A percentile compares a stretch with the other conserved stretches of the same genome.
Conservation (phyloP, 805 yeast genomes). For the Grigorovia transvaalensis region DNA sequence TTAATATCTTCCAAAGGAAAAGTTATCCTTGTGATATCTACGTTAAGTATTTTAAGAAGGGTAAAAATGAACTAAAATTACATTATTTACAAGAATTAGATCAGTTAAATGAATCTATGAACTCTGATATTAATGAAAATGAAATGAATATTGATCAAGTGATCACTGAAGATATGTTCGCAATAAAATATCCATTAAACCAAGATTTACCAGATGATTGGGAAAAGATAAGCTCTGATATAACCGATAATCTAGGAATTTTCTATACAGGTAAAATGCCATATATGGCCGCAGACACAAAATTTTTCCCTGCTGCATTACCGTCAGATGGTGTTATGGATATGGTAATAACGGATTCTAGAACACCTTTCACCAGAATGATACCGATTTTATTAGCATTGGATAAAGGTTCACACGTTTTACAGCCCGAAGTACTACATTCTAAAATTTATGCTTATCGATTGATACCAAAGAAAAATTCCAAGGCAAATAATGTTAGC, state of each 20-base stretch:
- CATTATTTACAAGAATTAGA: slow-evolving; percentile 34
- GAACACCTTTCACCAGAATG: slow-evolving; percentile 46
- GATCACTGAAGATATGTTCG: slow-evolving; percentile 35
- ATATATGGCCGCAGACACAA: slow-evolving; percentile 67
- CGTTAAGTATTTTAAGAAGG: slow-evolving; percentile 53
- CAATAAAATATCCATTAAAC: slow-evolving; percentile 32
- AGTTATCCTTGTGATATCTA: slow-evolving; percentile 75
- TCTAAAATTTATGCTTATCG: slow-evolving; percentile 71
- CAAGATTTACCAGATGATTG: slow-evolving; percentile 56
- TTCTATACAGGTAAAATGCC: slow-evolving; percentile 94
- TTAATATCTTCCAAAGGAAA: slow-evolving; percentile 45
- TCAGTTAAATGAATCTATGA: background rate
- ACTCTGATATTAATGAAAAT: slow-evolving; percentile 1
- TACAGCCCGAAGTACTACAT: slow-evolving; percentile 57
- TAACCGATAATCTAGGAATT: slow-evolving; percentile 47
- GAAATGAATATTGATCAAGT: slow-evolving; percentile 1
- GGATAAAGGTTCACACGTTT: slow-evolving; percentile 70
- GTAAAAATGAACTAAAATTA: slow-evolving; percentile 39
- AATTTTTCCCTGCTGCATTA: slow-evolving; percentile 87
- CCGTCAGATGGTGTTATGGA: slow-evolving; percentile 88
- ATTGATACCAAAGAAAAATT: slow-evolving; percentile 43
- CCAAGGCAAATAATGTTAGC: slow-evolving; percentile 7
- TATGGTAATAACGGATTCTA: slow-evolving; percentile 59
- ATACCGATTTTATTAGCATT: slow-evolving; percentile 48
- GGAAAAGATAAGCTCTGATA: slow-evolving; percentile 42